Conservation (phyloP, 768 basidiomycete genomes). For the Xerocomellus amylosporus region DNA sequence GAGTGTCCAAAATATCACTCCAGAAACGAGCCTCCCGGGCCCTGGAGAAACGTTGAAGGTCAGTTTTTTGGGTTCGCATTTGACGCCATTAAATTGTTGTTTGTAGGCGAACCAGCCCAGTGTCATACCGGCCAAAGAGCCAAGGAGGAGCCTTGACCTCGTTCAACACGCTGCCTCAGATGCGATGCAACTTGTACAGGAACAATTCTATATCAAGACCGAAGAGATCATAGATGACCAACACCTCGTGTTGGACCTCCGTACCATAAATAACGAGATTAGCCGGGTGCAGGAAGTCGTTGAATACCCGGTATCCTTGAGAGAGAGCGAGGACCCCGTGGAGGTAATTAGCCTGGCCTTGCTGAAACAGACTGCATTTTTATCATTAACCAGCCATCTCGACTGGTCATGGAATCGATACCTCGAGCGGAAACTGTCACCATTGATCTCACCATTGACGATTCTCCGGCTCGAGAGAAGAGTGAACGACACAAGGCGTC, state of each 20-base stretch:
- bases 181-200: not conserved
- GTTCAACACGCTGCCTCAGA: not conserved
- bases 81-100: not conserved
- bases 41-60: conserved; percentile 13
- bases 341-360: conserved; percentile 10
- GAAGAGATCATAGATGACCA: not conserved
- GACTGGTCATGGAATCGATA: conserved; percentile 8
- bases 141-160: conserved; percentile 30
- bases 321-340: not conserved
- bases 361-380: not conserved
- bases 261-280: not conserved
- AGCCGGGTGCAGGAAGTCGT: not conserved
- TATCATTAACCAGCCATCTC: conserved; percentile 12
- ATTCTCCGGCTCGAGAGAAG: conserved; percentile 19
- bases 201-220: not conserved
- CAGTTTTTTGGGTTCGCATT: conserved; percentile 2
- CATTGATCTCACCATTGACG: conserved; percentile 46
- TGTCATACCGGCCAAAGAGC: conserved; percentile 30
- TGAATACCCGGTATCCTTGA: conserved; percentile 2
- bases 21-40: not conserved
- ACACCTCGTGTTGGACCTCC: not conserved
- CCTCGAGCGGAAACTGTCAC: conserved; percentile 29
- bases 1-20: not conserved
- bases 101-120: conserved; percentile 6
- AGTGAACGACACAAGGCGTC: not conserved